These are phyloP conservation scores for Lavandula angustifolia DNA, from an alignment of 257 asterid genomes.

Conservation along the genomic window DNA sequence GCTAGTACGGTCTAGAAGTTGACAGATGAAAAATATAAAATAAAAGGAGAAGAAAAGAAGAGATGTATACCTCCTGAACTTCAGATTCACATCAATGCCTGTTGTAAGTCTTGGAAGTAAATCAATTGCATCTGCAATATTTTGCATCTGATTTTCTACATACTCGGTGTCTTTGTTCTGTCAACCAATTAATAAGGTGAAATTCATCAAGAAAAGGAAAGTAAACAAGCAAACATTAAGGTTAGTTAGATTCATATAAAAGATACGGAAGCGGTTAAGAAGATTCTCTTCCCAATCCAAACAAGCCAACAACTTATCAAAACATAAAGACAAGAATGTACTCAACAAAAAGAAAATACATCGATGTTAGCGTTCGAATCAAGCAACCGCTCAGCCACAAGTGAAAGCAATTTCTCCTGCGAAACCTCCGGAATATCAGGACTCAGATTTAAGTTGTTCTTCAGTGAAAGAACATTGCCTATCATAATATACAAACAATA, in stretches of 20 bases:
- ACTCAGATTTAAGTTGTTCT: constrained; percentile 77
- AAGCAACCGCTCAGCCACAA: constrained; percentile 83
- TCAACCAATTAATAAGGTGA: constrained; percentile 30
- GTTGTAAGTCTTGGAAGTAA: constrained; percentile 95
- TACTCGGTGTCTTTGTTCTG: constrained; percentile 81
- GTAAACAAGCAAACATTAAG: constrained; percentile 21
- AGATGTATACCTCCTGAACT: constrained; percentile 68
- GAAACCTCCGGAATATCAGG: constrained; percentile 87
- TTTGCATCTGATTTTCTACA: constrained; percentile 85
- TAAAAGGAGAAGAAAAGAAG: constrained; percentile 20
- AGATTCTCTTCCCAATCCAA: not conserved
- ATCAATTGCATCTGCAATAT: constrained; percentile 91
- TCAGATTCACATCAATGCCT: constrained; percentile 92
- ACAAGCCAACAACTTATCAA: constrained; percentile 2
- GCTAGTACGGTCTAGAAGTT: not conserved
- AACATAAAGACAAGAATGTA: constrained; percentile 14
- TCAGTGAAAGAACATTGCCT: constrained; percentile 86
- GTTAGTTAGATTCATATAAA: constrained; percentile 16
- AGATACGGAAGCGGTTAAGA: constrained; percentile 8
- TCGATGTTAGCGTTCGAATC: constrained; percentile 67
- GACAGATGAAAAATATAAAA: constrained; percentile 10
- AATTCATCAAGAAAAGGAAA: constrained; percentile 34
- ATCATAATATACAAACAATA: constrained; percentile 30
- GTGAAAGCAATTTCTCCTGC: constrained; percentile 85
- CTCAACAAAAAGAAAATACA: constrained; percentile 42